phyloP scores from a whole-genome alignment of 164 flowering plant species.

The Brasenia schreberi region DNA sequence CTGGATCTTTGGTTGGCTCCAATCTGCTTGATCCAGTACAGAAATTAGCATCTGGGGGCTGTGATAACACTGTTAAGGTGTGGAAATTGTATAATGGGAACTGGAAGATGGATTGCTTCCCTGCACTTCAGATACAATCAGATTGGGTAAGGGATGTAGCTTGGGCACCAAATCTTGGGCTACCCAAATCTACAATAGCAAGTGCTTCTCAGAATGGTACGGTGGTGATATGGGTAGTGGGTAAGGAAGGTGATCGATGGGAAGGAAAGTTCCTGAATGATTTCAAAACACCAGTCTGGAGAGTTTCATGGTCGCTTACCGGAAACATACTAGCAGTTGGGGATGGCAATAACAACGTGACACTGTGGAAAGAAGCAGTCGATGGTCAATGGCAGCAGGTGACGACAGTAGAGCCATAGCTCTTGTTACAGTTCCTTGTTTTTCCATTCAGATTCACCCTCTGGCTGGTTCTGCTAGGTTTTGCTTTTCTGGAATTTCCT shows the following conservation, averaged over 20 bases:
- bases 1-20: slow-evolving; percentile 27
- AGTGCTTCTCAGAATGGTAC: slow-evolving; percentile 41
- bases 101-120: slow-evolving; percentile 48
- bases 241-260: slow-evolving; percentile 38
- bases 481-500: too few species aligned
- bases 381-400: slow-evolving; percentile 46
- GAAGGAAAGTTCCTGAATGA: slow-evolving; percentile 32
- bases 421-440: too few species aligned
- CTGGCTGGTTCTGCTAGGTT: too few species aligned
- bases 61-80: slow-evolving; percentile 34
- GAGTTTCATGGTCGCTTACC: slow-evolving; percentile 38
- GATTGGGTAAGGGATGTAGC: slow-evolving; percentile 48
- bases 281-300: slow-evolving; percentile 35
- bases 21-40: slow-evolving; percentile 21
- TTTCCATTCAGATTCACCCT: too few species aligned
- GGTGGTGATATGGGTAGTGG: slow-evolving; percentile 37
- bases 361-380: slow-evolving; percentile 41
- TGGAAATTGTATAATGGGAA: slow-evolving; percentile 31
- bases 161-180: slow-evolving; percentile 47
- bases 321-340: slow-evolving; percentile 39
- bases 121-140: slow-evolving; percentile 33
- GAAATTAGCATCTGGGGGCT: slow-evolving; percentile 38
- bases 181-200: slow-evolving; percentile 39
- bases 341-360: slow-evolving; percentile 34
- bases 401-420: slow-evolving; percentile 19